These are phyloP conservation scores for Rhipidocladum racemiflorum DNA, from an alignment of 176 grass and related monocot genomes.

Conservation along the genomic window DNA sequence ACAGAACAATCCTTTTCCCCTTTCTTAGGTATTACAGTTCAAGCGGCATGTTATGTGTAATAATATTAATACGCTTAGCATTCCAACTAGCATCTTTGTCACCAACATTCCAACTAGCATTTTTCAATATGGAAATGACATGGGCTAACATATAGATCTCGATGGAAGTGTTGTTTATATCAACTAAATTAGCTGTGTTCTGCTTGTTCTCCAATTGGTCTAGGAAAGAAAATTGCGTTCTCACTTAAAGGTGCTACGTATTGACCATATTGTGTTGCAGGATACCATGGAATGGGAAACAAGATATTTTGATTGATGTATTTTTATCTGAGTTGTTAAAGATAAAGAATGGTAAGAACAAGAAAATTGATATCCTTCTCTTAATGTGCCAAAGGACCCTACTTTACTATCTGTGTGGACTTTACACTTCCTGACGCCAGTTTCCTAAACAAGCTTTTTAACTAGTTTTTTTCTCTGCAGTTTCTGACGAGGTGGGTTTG, in stretches of 20 bases:
- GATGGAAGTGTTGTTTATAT: not conserved
- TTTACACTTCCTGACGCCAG: not conserved
- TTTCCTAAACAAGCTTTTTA: conserved; percentile 14
- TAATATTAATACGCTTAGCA: too few species aligned
- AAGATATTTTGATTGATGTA: conserved; percentile 96
- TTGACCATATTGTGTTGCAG: conserved; percentile 36
- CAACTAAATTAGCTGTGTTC: conserved; percentile 1
- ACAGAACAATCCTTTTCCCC: too few species aligned
- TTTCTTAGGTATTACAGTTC: too few species aligned
- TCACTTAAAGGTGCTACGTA: not conserved
- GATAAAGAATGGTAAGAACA: conserved; percentile 19
- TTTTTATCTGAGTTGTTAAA: not conserved
- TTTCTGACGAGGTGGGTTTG: conserved; percentile 78
- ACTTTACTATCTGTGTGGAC: conserved; percentile 1
- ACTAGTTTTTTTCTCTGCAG: conserved; percentile 41
- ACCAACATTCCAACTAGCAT: too few species aligned
- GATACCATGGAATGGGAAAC: conserved; percentile 97
- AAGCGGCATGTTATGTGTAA: too few species aligned
- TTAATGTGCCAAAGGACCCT: not conserved
- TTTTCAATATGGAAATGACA: not conserved
- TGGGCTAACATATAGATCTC: not conserved
- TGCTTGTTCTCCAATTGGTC: not conserved
- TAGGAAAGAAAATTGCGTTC: not conserved
- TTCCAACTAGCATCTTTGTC: too few species aligned
- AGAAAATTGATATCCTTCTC: conserved; percentile 21